These are phyloP conservation scores for Eucalyptus curtisii DNA, from an alignment of 345 rosid genomes.

Conservation along the genomic window DNA sequence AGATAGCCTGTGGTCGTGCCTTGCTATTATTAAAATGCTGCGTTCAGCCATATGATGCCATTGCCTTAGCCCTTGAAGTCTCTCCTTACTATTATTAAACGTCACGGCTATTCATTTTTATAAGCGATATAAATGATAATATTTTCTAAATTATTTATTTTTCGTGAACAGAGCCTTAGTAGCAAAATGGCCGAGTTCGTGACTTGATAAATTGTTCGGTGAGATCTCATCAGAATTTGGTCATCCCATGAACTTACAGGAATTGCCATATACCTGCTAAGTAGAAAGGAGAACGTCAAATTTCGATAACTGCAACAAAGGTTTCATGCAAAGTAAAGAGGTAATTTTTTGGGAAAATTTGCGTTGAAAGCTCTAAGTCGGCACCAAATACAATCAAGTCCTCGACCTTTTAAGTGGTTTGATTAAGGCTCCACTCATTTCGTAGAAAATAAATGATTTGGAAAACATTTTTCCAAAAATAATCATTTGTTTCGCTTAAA, in stretches of 20 bases:
- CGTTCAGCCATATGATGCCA: background rate
- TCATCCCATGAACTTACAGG: no score
- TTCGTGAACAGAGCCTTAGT: no score
- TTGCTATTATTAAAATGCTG: background rate
- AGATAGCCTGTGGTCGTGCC: background rate
- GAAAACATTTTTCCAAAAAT: no score
- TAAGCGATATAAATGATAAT: no score
- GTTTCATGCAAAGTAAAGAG: background rate
- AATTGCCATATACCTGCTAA: background rate
- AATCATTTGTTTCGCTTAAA: rapidly evolving
- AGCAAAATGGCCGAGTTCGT: no score
- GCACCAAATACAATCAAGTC: background rate
- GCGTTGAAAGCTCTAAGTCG: background rate
- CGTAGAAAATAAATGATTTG: background rate
- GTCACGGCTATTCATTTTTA: no score
- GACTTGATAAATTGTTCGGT: no score
- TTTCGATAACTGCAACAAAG: background rate
- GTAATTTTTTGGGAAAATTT: background rate
- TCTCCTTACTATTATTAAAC: background rate
- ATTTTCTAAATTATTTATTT: no score
- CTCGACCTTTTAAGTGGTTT: background rate
- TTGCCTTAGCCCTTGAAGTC: background rate
- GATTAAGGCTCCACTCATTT: background rate
- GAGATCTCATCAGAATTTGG: no score
- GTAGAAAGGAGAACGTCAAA: background rate